phyloP scores from a whole-genome alignment of 345 rosid species.

The Acer yangbiense region DNA sequence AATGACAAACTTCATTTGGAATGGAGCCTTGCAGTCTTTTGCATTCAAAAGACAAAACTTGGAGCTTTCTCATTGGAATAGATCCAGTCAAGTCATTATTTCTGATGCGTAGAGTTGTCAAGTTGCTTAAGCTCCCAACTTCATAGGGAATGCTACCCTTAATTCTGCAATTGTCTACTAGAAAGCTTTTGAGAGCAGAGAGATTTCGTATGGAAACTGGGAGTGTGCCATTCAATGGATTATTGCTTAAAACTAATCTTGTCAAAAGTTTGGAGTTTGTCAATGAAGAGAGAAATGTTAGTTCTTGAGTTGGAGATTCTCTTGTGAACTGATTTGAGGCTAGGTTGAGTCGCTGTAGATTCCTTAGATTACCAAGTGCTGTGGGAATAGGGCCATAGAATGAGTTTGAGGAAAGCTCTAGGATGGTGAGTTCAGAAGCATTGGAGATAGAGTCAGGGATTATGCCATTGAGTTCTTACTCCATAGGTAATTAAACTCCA shows the following conservation, averaged over 20 bases:
- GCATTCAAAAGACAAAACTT: no score
- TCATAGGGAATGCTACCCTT: no score
- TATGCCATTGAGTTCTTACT: neutral
- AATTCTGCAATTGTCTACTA: no score
- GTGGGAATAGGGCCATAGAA: conserved; percentile 7
- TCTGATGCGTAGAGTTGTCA: no score
- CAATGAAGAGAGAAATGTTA: neutral
- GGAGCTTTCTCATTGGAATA: no score
- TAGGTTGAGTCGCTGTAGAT: neutral
- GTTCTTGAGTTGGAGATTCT: neutral
- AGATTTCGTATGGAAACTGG: no score
- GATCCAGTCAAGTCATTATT: no score
- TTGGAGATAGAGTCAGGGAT: conserved; percentile 5
- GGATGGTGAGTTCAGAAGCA: neutral
- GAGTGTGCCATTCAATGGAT: neutral
- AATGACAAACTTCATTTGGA: no score
- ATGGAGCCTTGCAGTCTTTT: no score
- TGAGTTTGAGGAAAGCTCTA: neutral
- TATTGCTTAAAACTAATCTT: neutral
- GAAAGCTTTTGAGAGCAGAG: no score
- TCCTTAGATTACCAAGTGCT: neutral
- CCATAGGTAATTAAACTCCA: neutral
- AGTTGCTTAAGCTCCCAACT: no score
- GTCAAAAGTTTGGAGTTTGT: neutral
- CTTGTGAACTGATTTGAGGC: neutral